These are phyloP conservation scores for Xanthoconium stramineum DNA, from an alignment of 768 basidiomycete species.

Conservation along the genomic window DNA sequence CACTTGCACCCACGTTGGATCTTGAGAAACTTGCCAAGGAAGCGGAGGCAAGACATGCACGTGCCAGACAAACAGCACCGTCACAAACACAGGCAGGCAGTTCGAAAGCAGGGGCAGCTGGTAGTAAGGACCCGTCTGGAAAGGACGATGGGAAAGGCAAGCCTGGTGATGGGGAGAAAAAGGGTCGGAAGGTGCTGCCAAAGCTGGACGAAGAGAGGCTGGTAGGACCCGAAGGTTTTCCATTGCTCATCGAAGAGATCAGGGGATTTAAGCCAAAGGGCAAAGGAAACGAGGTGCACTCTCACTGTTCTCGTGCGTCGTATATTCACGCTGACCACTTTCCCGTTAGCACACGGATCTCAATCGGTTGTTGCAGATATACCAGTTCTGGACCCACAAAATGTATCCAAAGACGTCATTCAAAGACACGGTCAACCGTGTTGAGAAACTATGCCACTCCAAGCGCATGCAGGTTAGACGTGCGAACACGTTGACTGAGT, in stretches of 20 bases:
- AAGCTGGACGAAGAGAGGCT: conserved; percentile 77
- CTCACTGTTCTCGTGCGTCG: neutral
- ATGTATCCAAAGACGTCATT: conserved; percentile 90
- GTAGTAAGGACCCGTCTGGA: conserved; percentile 11
- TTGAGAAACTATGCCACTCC: conserved; percentile 88
- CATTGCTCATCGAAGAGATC: conserved; percentile 68
- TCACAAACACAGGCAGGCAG: conserved; percentile 48
- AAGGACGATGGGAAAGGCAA: conserved; percentile 11
- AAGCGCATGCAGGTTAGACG: conserved; percentile 73
- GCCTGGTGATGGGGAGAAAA: conserved; percentile 26
- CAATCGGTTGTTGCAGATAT: conserved; percentile 72
- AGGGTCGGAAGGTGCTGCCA: conserved; percentile 34
- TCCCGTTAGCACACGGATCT: conserved; percentile 69
- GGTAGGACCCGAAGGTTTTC: conserved; percentile 73
- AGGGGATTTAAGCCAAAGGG: conserved; percentile 81
- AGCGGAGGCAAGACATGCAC: conserved; percentile 48
- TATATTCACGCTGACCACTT: neutral
- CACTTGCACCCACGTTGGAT: conserved; percentile 51
- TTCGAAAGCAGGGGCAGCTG: conserved; percentile 33
- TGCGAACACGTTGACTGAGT: neutral
- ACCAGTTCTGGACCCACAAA: conserved; percentile 94
- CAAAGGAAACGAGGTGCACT: conserved; percentile 84
- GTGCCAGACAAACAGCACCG: conserved; percentile 27
- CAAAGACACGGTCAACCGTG: conserved; percentile 75
- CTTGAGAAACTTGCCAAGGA: conserved; percentile 51